phyloP scores from a whole-genome alignment of 2,329 filamentous ascomycete species.

The Lanzia echinophila region DNA sequence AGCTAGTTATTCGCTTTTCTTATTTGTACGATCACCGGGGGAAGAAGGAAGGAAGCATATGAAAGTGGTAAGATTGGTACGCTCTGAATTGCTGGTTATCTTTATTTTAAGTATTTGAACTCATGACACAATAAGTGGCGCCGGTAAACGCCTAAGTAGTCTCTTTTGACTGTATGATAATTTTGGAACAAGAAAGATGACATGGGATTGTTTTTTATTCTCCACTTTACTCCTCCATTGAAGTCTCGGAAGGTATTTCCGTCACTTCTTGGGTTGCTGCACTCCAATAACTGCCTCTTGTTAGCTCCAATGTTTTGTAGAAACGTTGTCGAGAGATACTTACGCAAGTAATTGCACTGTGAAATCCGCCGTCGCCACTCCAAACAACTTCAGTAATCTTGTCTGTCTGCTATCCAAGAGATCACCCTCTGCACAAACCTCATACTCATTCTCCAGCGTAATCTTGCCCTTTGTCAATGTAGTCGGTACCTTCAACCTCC shows the following conservation, averaged over 20 bases:
- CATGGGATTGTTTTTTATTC: constrained; percentile 10
- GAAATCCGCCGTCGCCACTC: constrained; percentile 86
- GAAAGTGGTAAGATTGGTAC: constrained; percentile 25
- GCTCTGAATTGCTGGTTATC: constrained; percentile 25
- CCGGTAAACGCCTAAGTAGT: constrained; percentile 28
- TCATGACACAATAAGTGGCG: constrained; percentile 23
- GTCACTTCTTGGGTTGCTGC: constrained; percentile 53
- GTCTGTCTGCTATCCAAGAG: constrained; percentile 87
- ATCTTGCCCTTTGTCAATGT: constrained; percentile 84
- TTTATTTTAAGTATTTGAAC: constrained; percentile 13
- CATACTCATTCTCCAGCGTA: constrained; percentile 49
- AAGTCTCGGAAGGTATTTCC: constrained; percentile 39
- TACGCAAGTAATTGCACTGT: constrained; percentile 71
- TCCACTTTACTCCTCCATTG: constrained; percentile 37
- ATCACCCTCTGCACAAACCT: constrained; percentile 77
- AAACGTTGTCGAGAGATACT: constrained; percentile 25
- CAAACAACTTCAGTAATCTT: constrained; percentile 87
- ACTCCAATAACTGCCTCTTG: constrained; percentile 49
- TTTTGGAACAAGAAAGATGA: constrained; percentile 9
- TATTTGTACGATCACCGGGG: constrained; percentile 28
- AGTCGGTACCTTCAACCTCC: constrained; percentile 84
- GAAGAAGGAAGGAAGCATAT: constrained; percentile 6
- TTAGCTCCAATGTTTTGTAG: constrained; percentile 14
- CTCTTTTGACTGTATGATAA: constrained; percentile 30
- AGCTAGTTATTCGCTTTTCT: constrained; percentile 16